Evolutionary conservation across 192 early-diverging fungal species (phyloP), one percentile per base, ranked within the genome.

Genomic region (Coemansia sp.): DNA sequence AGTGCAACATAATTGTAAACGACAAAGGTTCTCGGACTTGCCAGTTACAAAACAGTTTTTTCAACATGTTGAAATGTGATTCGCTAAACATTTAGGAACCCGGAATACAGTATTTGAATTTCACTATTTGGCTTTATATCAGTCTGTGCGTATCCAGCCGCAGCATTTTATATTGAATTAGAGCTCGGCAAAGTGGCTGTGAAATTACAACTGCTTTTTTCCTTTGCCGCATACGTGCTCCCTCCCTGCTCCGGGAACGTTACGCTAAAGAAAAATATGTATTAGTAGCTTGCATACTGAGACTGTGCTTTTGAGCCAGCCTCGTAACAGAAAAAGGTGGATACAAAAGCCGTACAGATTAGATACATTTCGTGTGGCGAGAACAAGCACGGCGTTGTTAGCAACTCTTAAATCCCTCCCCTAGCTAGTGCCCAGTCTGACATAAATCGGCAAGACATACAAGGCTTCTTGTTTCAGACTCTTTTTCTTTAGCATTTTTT

Each of bases 311-410:
- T 45, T 45, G 15, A 49, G 48, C 48, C 48, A 49, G 48, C 48
- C 48, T n/a, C 48, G 15, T 49, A 49, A 22, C 48, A 17, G 43
- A 47, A 47, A 47, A 17, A 49, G 48, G 48, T n/a, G 48, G 48
- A 49, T 49, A 17, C 41, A 49, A 21, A n/a, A 49, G 48, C 48
- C 48, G 48, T 49, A 7, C 48, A 49, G 12, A n/a, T 49, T 49
- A 49, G 48, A 49, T 22, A 49, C 48, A 8, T 49, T 21, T 7
- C 19, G 15, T 49, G 48, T 49, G 48, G 48, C 48, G 48, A 49
- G 48, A 49, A 49, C 48, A 49, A 49, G 48, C n/a, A 49, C 48
- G 48, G 48, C 48, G 48, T 49, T 49, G 48, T 49, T 49, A 19
- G 19, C 39, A 43, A n/a, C 19, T 22, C 8, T n/a, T 43, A 41